Evolutionary conservation across 305 asterid species (phyloP).

Genomic region (Nicotiana rustica): DNA sequence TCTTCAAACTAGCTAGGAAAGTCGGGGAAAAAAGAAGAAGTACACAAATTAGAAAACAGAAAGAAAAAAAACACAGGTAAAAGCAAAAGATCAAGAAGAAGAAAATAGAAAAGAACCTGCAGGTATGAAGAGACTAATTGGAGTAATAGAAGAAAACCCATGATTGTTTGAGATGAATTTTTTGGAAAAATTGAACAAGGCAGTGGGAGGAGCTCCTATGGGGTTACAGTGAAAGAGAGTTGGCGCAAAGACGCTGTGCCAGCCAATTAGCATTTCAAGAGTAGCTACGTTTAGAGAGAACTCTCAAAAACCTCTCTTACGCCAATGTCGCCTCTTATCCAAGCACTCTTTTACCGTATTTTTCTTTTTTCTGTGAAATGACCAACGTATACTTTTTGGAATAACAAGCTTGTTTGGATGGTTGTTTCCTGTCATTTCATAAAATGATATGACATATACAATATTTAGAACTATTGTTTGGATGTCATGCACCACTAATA

Average conservation of each 20-base stretch:
- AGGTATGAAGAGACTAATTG: background rate
- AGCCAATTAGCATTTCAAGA: conserved; percentile 8
- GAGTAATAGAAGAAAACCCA: background rate
- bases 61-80: background rate
- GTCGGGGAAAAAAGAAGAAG: background rate
- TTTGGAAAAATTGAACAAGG: background rate
- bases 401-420: no score
- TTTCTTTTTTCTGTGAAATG: background rate
- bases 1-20: conserved; percentile 33
- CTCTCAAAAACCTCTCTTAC: background rate
- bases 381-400: background rate
- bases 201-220: conserved; percentile 15
- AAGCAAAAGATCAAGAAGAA: background rate
- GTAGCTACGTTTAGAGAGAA: background rate
- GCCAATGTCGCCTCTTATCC: conserved; percentile 5
- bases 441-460: no score
- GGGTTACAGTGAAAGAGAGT: background rate
- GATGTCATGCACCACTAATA: no score
- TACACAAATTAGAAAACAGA: background rate
- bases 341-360: background rate
- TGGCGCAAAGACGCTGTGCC: background rate
- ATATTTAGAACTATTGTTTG: no score
- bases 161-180: background rate
- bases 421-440: no score
- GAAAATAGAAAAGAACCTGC: conserved; percentile 1